Conservation (phyloP, 2,329 filamentous ascomycete species). For the Colletotrichum incanum region DNA sequence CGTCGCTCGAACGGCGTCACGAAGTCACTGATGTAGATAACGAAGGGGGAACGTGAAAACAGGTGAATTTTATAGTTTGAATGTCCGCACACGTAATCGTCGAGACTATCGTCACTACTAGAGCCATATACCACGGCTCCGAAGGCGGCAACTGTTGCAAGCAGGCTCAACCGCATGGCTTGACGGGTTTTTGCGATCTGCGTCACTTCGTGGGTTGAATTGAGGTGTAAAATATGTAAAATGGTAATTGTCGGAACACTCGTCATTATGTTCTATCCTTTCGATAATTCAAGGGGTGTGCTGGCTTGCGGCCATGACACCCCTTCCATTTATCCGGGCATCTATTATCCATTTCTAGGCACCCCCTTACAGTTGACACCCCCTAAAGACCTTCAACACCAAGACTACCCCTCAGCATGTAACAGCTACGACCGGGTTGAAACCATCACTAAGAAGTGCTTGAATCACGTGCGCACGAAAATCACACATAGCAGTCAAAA, state of each 20-base stretch:
- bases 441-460: neutral
- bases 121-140: neutral
- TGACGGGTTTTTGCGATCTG: neutral
- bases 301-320: neutral
- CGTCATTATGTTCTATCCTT: neutral
- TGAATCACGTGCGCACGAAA: neutral
- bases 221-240: too few species aligned
- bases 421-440: neutral
- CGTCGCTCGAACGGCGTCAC: conserved; percentile 53
- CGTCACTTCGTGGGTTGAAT: neutral
- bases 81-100: conserved; percentile 49
- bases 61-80: conserved; percentile 52
- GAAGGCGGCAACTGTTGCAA: neutral
- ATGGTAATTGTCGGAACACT: neutral
- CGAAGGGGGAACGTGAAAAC: conserved; percentile 56
- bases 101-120: conserved; percentile 3
- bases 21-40: conserved; percentile 58
- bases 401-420: neutral
- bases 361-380: neutral
- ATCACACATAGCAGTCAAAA: fast-evolving
- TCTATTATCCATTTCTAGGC: neutral
- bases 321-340: neutral
- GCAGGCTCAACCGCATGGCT: conserved; percentile 2
- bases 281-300: neutral
- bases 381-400: neutral